These are phyloP conservation scores for Elsinoe fawcettii DNA, from an alignment of 2,329 filamentous ascomycete species.

Conservation along the genomic window DNA sequence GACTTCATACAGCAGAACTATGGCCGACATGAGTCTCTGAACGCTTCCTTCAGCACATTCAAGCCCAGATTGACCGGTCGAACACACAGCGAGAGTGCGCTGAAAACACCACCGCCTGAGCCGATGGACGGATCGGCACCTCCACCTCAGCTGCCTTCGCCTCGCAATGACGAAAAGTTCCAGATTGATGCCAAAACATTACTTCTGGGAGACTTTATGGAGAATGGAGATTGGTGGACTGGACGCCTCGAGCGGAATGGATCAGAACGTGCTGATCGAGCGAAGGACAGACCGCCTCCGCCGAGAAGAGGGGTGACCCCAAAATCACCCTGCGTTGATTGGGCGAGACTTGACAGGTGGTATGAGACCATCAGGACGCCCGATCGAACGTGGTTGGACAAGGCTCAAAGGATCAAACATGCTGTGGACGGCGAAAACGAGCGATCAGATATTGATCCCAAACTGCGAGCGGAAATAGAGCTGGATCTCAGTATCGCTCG, in stretches of 20 bases:
- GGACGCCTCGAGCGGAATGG: slow-evolving; percentile 41
- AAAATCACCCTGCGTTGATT: slow-evolving; percentile 65
- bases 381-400: slow-evolving; percentile 57
- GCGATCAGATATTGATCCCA: not conserved
- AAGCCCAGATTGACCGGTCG: slow-evolving; percentile 34
- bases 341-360: slow-evolving; percentile 64
- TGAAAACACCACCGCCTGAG: slow-evolving; percentile 31
- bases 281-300: not conserved
- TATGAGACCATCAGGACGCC: slow-evolving; percentile 62
- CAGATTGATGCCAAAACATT: slow-evolving; percentile 69
- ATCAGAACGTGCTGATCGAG: slow-evolving; percentile 26
- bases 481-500: slow-evolving; percentile 54
- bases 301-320: slow-evolving; percentile 41
- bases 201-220: slow-evolving; percentile 65
- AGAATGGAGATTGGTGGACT: slow-evolving; percentile 79
- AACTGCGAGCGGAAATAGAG: slow-evolving; percentile 36
- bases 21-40: slow-evolving; percentile 62
- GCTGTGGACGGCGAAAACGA: slow-evolving; percentile 19
- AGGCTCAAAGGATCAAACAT: slow-evolving; percentile 41
- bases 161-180: slow-evolving; percentile 38
- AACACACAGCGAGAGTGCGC: slow-evolving; percentile 39
- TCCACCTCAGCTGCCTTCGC: slow-evolving; percentile 20
- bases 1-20: slow-evolving; percentile 67
- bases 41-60: slow-evolving; percentile 61
- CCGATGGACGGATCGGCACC: slow-evolving; percentile 22